These are phyloP conservation scores for Graphilbum fragrans DNA, from an alignment of 2,329 filamentous ascomycete species.

Conservation along the genomic window DNA sequence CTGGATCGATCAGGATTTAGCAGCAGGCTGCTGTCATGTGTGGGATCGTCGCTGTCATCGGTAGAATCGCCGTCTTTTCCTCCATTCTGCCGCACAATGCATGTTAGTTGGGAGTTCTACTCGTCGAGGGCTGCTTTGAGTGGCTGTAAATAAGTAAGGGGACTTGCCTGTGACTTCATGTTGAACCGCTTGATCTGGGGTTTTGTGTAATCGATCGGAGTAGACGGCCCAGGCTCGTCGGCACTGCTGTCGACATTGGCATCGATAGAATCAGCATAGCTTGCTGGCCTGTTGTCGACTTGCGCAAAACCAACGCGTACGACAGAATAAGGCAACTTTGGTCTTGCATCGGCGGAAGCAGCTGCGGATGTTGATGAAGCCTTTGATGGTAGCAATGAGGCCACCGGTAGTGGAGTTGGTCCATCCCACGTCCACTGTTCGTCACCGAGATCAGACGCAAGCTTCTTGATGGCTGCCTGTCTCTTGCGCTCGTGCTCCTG, in stretches of 20 bases:
- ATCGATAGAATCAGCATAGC: too few species aligned
- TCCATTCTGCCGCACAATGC: background rate
- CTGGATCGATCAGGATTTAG: background rate
- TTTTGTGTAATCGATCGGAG: background rate
- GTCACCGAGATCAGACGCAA: constrained; percentile 52
- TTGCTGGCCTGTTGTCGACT: constrained; percentile 26
- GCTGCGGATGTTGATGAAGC: constrained; percentile 20
- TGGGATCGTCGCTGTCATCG: constrained; percentile 13
- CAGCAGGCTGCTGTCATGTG: background rate
- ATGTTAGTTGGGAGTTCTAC: background rate
- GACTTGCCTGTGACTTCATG: constrained; percentile 17
- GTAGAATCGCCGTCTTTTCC: constrained; percentile 21
- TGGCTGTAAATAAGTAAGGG: background rate
- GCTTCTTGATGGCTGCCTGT: constrained; percentile 46
- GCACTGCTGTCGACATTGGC: constrained; percentile 21
- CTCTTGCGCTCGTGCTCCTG: constrained; percentile 56
- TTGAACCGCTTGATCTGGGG: constrained; percentile 17
- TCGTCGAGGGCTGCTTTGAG: background rate
- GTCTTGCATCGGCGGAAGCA: constrained; percentile 17
- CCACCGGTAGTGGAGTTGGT: constrained; percentile 14
- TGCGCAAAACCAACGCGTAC: constrained; percentile 45
- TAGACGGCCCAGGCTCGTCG: background rate
- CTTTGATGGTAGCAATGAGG: constrained; percentile 15
- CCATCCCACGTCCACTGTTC: constrained; percentile 64
- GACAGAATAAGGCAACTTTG: constrained; percentile 29